Conservation (phyloP, 2,329 filamentous ascomycete genomes). For the Alternaria tenuissima region DNA sequence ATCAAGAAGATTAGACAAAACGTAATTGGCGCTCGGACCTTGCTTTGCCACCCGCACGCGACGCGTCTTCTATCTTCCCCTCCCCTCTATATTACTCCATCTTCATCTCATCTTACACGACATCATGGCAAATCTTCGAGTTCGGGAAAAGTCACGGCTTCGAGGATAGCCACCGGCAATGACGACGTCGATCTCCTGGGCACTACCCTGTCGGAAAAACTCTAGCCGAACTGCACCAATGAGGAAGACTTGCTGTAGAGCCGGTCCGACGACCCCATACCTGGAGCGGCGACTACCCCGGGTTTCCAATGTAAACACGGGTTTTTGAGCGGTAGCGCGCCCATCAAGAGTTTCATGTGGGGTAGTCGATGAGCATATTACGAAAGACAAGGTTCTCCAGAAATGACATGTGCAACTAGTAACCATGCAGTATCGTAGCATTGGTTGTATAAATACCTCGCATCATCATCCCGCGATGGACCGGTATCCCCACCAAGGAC, state of each 20-base stretch:
- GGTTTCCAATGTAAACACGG: slow-evolving; percentile 13
- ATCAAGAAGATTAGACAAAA: neutral
- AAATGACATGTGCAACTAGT: neutral
- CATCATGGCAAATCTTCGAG: neutral
- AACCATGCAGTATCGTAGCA: neutral
- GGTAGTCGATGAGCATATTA: neutral
- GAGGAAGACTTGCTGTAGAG: neutral
- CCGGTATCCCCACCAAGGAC: neutral
- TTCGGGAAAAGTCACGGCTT: neutral
- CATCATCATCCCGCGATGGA: neutral
- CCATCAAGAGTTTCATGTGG: neutral
- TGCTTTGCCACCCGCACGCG: neutral
- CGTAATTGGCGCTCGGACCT: neutral
- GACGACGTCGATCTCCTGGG: neutral
- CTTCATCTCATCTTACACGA: neutral
- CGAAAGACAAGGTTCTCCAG: neutral
- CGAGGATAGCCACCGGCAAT: slow-evolving; percentile 13
- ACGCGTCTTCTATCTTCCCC: neutral
- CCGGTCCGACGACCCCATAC: slow-evolving; percentile 6
- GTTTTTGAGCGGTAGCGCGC: neutral
- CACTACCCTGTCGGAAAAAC: slow-evolving; percentile 17
- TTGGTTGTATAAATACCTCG: neutral
- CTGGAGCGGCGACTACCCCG: slow-evolving; percentile 13
- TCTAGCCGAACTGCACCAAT: slow-evolving; percentile 24
- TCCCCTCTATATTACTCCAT: neutral